These are phyloP conservation scores for Phaffomyces opuntiae DNA, from an alignment of 805 yeast species.

Conservation along the genomic window DNA sequence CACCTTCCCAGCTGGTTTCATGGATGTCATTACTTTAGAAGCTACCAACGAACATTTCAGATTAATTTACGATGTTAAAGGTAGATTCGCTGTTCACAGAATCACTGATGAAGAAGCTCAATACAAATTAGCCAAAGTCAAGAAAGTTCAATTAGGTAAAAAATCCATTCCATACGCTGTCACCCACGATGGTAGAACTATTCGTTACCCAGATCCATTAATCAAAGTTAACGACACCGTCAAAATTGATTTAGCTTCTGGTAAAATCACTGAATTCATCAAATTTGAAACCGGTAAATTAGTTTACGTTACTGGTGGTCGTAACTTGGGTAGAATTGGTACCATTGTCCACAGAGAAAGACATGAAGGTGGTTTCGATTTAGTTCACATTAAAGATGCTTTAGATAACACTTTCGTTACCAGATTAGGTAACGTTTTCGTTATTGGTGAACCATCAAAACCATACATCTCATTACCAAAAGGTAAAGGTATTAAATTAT, in stretches of 20 bases:
- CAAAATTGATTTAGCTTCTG: conserved; percentile 92
- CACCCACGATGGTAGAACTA: conserved; percentile 99
- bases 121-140: conserved; percentile 97
- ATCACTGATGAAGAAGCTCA: conserved; percentile 97
- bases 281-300: conserved; percentile 89
- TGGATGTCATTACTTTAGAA: conserved; percentile 96
- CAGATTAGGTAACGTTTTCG: conserved; percentile 88
- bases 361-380: conserved; percentile 98
- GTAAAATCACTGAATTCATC: conserved; percentile 85
- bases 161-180: conserved; percentile 97
- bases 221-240: conserved; percentile 97
- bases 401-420: conserved; percentile 94
- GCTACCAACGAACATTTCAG: conserved; percentile 99
- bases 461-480: conserved; percentile 93
- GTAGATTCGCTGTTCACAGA: conserved; percentile 99
- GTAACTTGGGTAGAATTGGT: conserved; percentile 98
- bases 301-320: conserved; percentile 95
- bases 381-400: conserved; percentile 93
- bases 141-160: conserved; percentile 97
- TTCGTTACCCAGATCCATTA: conserved; percentile 98
- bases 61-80: conserved; percentile 96
- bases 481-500: conserved; percentile 98
- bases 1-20: conserved; percentile 99
- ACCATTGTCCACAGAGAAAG: conserved; percentile 92
- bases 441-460: conserved; percentile 93